Base-by-base conservation (phyloP, 176 grass and related monocot genomes). In the Luzula sylvatica region DNA sequence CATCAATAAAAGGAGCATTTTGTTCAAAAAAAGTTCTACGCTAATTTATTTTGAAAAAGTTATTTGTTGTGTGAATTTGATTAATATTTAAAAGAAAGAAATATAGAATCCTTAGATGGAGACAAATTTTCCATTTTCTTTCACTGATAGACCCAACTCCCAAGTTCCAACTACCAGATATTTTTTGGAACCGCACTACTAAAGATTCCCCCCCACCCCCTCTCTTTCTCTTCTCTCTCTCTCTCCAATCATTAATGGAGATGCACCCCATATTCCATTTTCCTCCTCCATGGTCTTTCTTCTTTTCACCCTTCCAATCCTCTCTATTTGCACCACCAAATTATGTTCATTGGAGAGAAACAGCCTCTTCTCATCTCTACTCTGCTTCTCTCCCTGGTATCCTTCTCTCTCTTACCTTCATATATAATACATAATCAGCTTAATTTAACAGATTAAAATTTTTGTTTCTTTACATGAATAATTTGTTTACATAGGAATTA, bases 311-410 rank as follows among this genome's bases (percentile, higher is more conserved):
- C 3, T 52, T 66, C 3, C 21, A 48, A 15, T 52, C 55, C 41
- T 22, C 39, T 47, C 4, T 41, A 23, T 7, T 38, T 46, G 35
- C 61, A 3, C 66, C 49, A 19, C 54, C 13, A 30, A 87, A 61
- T 63, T 57, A 75, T 60, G 83, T 94, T 63, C 71, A 56, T 16
- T 87, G 79, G 88, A 73, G 56, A 30, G 65, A 94, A 40, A 94
- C 83, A 4, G 72, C 68, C 14, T 65, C 76, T 15, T 78, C 75
- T 38, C 83, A 94, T 49, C 61, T 78, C 75, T 94, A 74, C 69
- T 39, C 68, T 7, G 83, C 72, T 52, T 40, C 63, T 51, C 69
- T 94, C 51, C 75, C 88, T 1, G 83, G 88, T 87, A 27, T 42
- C 15, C 16, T 54, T 2, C 48, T 29, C 47, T 28, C 14, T 28